A percentile compares a stretch with the other conserved stretches of the same genome.
phyloP scores from a whole-genome alignment of 164 flowering plant genomes.

The Buxus sempervirens region DNA sequence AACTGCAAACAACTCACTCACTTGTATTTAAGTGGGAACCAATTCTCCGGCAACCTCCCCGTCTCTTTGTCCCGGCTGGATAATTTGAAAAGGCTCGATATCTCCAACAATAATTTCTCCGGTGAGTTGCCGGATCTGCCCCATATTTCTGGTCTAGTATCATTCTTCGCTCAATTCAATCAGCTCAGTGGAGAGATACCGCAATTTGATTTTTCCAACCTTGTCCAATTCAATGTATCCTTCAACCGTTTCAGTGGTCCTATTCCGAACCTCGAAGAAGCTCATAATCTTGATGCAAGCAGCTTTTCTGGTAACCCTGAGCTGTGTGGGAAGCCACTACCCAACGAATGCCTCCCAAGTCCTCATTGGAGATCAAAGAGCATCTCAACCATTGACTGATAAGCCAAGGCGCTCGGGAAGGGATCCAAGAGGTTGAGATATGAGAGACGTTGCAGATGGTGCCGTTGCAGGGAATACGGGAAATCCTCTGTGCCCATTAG shows the following conservation, averaged over 20 bases:
- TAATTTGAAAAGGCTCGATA: constrained; percentile 36
- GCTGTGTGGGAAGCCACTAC: constrained; percentile 46
- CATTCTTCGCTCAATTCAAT: constrained; percentile 45
- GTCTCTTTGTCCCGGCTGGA: constrained; percentile 26
- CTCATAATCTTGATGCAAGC: constrained; percentile 14
- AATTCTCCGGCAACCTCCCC: constrained; percentile 38
- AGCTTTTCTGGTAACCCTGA: constrained; percentile 39
- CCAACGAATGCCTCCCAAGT: constrained; percentile 27
- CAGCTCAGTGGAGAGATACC: constrained; percentile 44
- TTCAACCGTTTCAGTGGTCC: constrained; percentile 46
- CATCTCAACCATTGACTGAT: no score
- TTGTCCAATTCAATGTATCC: constrained; percentile 43
- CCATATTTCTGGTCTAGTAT: constrained; percentile 34
- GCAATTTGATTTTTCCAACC: constrained; percentile 35
- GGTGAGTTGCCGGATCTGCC: constrained; percentile 46
- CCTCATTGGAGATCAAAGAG: no score
- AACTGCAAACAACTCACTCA: constrained; percentile 44
- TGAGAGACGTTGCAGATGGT: no score
- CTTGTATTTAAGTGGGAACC: constrained; percentile 31
- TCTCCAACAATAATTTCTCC: constrained; percentile 41
- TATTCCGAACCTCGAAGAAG: constrained; percentile 33
- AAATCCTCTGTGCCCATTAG: no score
- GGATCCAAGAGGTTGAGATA: no score
- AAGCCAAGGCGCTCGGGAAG: no score
- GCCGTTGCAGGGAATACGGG: no score